Base-by-base conservation (phyloP, 495 filamentous ascomycete genomes). In the Lophiostoma macrostomum region DNA sequence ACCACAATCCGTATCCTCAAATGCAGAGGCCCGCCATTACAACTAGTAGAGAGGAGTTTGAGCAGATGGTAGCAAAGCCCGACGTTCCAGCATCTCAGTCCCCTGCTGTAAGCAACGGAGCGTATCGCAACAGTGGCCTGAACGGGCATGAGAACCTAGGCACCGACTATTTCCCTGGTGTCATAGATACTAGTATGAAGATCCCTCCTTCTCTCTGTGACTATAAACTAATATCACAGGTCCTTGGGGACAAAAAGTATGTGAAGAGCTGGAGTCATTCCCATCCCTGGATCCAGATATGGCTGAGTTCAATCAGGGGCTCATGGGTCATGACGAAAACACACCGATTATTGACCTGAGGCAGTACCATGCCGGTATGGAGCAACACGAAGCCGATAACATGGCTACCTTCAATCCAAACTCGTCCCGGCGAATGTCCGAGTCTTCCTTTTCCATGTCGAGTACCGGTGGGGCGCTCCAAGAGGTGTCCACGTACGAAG, bases 391-490 rank as follows among this genome's bases (percentile, higher is more conserved):
- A 35, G 34, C 50, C 19, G 30, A 49, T 27, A 49, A 56, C 42
- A 50, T 56, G 40, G 48, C 47, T 1, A 41, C 43, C n/a, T 55
- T 54, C 48, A 52, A 61, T 42, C 32, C 50, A 3, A 40, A 34
- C 25, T 43, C 43, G 16, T 46, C 56, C n/a, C 52, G 58, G 36
- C 58, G 64, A 13, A 42, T 63, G 49, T 66, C 66, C 12, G 64
- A 64, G 23, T 64, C 66, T 3, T 68, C 66, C 13, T 64, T 64
- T 32, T 64, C 64, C 5, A 64, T 68, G 47, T 68, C 64, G 1
- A 66, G 64, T 44, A 61, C 54, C 32, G 61, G 62, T 10, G 60
- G 60, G 4, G 37, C 35, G 5, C 50, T 60, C 6, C 45, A 39
- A 20, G 66, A 66, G 16, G 59, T 64, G 4, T 63, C 66, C 5